phyloP scores from a whole-genome alignment of 192 early-diverging fungal species.

The Mortierella claussenii region DNA sequence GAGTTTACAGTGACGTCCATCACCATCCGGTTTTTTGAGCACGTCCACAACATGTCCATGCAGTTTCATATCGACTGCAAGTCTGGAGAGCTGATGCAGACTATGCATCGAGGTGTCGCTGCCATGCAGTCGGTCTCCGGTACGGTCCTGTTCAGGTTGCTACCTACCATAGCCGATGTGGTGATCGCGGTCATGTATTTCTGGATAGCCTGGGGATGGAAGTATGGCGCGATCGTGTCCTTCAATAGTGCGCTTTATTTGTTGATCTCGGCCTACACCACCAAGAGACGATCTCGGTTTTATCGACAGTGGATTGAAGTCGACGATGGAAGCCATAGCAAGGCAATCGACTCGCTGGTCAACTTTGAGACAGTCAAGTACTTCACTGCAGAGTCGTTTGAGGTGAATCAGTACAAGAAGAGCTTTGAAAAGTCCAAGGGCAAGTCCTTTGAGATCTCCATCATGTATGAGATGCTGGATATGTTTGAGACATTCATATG shows the following conservation, averaged over 20 bases:
- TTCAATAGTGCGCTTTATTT: constrained; percentile 82
- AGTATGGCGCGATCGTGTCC: constrained; percentile 77
- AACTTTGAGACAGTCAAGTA: constrained; percentile 96
- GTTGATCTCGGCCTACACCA: constrained; percentile 68
- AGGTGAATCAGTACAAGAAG: constrained; percentile 71
- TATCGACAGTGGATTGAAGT: constrained; percentile 54
- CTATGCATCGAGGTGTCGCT: constrained; percentile 69
- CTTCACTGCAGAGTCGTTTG: constrained; percentile 83
- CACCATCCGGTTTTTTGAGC: constrained; percentile 57
- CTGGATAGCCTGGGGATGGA: constrained; percentile 28
- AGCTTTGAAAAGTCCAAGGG: not conserved
- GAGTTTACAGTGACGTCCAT: not conserved
- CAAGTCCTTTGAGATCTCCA: not conserved
- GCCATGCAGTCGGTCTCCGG: constrained; percentile 69
- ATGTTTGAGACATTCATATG: constrained; percentile 77
- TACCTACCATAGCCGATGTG: constrained; percentile 83
- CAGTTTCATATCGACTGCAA: constrained; percentile 71
- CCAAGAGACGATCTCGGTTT: constrained; percentile 72
- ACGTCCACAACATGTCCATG: constrained; percentile 67
- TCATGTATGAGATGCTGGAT: constrained; percentile 39
- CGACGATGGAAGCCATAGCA: not conserved
- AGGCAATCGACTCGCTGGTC: constrained; percentile 76
- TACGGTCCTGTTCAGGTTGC: constrained; percentile 80
- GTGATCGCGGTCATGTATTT: constrained; percentile 76
- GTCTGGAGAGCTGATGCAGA: constrained; percentile 67